Evolutionary conservation across 2,329 filamentous ascomycete genomes (phyloP).

Genomic region (Pezicula neosporulosa): DNA sequence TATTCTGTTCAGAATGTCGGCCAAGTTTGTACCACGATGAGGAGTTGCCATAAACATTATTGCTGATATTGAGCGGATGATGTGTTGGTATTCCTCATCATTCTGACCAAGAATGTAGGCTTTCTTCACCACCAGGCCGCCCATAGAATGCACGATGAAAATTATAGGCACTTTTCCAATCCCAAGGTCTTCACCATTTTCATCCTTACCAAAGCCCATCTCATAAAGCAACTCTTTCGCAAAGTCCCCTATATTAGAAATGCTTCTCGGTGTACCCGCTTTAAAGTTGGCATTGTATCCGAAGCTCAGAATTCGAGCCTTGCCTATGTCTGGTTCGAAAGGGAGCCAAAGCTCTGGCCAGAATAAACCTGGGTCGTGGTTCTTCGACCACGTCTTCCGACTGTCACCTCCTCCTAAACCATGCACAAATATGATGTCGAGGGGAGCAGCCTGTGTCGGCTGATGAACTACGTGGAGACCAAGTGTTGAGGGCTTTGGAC

Average conservation of each 20-base stretch:
- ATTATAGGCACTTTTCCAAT: slow-evolving; percentile 31
- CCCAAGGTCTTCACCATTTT: slow-evolving; percentile 5
- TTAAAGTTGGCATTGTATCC: too few relatives aligned
- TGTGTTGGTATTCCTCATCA: background rate
- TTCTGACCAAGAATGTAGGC: background rate
- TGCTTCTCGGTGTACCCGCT: too few relatives aligned
- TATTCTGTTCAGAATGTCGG: background rate
- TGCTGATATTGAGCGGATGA: background rate
- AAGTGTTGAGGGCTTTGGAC: too few relatives aligned
- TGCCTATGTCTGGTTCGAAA: too few relatives aligned
- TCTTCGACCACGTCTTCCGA: too few relatives aligned
- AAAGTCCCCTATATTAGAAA: slow-evolving; percentile 2
- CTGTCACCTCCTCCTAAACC: too few relatives aligned
- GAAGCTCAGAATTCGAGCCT: too few relatives aligned
- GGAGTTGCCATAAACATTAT: background rate
- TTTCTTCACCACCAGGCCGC: slow-evolving; percentile 32
- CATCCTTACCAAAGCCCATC: slow-evolving; percentile 15
- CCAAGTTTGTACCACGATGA: background rate
- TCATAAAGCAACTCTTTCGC: slow-evolving; percentile 4
- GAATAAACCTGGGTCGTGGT: too few relatives aligned
- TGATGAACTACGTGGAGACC: too few relatives aligned
- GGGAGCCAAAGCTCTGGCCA: too few relatives aligned
- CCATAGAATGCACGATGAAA: slow-evolving; percentile 43
- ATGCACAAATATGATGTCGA: too few relatives aligned
- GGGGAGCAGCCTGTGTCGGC: too few relatives aligned